Evolutionary conservation across 2,329 filamentous ascomycete species (phyloP).

Genomic region (Colletotrichum nymphaeae): DNA sequence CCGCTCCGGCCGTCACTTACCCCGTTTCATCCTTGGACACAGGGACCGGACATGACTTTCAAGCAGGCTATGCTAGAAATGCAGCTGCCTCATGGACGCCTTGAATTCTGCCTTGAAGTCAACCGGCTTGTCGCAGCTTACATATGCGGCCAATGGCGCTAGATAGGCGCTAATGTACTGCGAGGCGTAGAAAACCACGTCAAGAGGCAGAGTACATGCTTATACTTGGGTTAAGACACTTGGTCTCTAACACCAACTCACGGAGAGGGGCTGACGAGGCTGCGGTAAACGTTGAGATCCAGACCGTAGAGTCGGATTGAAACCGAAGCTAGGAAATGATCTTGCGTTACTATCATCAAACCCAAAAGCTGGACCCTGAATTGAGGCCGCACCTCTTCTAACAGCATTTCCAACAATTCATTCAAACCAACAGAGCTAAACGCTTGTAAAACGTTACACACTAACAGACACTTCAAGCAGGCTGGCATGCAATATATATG

Average conservation of each 20-base stretch:
- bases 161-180: neutral
- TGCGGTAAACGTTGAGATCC: neutral
- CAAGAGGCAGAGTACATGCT: neutral
- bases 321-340: neutral
- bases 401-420: neutral
- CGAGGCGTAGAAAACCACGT: neutral
- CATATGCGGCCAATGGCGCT: neutral
- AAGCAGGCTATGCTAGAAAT: neutral
- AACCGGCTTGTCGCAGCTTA: neutral
- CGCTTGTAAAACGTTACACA: neutral
- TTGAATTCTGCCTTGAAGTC: neutral
- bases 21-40: neutral
- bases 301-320: rapidly evolving
- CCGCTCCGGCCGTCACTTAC: neutral
- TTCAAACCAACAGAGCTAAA: neutral
- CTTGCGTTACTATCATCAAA: neutral
- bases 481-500: neutral
- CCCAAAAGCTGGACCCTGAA: neutral
- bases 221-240: no score
- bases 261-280: neutral
- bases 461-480: neutral
- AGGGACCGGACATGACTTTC: neutral
- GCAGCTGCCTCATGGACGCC: neutral
- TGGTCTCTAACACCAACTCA: neutral
- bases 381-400: neutral